Percentiles rank a stretch among this genome's conserved stretches.
phyloP scores from a whole-genome alignment of 805 yeast genomes.

The Brettanomyces bruxellensis region DNA sequence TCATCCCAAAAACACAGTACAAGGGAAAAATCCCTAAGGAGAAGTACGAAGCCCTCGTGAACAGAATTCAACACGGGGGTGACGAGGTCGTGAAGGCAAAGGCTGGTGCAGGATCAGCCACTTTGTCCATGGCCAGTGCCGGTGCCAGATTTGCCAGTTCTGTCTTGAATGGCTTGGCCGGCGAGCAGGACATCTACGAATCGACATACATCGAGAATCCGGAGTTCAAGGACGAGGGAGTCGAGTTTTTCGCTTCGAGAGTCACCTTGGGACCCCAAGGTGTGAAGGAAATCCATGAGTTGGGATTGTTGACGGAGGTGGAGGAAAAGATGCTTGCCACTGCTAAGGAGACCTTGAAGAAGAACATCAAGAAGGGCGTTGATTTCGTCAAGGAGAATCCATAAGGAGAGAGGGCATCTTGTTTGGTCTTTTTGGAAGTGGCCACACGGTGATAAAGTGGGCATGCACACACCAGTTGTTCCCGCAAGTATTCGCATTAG shows the following conservation, averaged over 20 bases:
- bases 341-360: slow-evolving; percentile 83
- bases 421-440: too few relatives aligned
- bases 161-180: slow-evolving; percentile 46
- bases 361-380: slow-evolving; percentile 91
- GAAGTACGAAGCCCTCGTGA: slow-evolving; percentile 55
- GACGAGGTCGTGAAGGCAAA: slow-evolving; percentile 84
- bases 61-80: slow-evolving; percentile 92
- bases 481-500: too few relatives aligned
- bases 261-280: slow-evolving; percentile 92
- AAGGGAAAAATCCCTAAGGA: slow-evolving; percentile 49
- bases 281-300: slow-evolving; percentile 69
- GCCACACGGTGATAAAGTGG: too few relatives aligned
- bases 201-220: slow-evolving; percentile 64
- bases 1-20: slow-evolving; percentile 78
- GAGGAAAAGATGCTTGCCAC: slow-evolving; percentile 78
- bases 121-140: slow-evolving; percentile 81
- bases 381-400: slow-evolving; percentile 72
- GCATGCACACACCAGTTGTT: too few relatives aligned
- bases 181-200: slow-evolving; percentile 39
- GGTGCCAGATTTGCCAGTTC: slow-evolving; percentile 69
- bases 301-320: slow-evolving; percentile 63
- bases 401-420: slow-evolving; percentile 20
- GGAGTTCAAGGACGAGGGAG: slow-evolving; percentile 78
- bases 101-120: slow-evolving; percentile 78
- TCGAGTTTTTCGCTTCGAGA: slow-evolving; percentile 92